These are phyloP conservation scores for Melastoma candidum DNA, from an alignment of 441 rosid species.

Conservation along the genomic window DNA sequence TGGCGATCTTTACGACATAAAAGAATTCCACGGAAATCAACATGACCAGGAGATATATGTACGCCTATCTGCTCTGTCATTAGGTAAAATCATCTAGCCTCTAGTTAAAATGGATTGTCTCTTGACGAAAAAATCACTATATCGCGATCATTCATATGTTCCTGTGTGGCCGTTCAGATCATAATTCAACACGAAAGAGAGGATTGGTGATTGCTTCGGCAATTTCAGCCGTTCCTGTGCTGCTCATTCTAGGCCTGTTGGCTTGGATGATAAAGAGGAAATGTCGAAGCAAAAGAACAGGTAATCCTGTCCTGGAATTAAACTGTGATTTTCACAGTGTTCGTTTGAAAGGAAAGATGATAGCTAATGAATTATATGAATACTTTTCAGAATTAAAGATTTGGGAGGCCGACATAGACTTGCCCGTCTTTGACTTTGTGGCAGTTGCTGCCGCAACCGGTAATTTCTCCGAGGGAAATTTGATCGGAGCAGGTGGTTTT, in stretches of 20 bases:
- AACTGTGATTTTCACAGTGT: neutral
- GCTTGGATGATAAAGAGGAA: neutral
- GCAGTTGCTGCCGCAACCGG: conserved; percentile 19
- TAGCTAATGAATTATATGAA: neutral
- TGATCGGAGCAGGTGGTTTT: conserved; percentile 27
- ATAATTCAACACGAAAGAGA: neutral
- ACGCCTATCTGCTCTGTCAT: conserved; percentile 4
- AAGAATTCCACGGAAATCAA: neutral
- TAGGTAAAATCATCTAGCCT: no score
- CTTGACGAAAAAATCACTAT: no score
- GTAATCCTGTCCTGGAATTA: neutral
- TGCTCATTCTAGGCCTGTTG: neutral
- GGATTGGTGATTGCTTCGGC: neutral
- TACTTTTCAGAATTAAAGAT: neutral
- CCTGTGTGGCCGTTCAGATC: no score
- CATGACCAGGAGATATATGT: conserved; percentile 1
- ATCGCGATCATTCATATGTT: no score
- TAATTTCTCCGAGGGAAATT: conserved; percentile 18
- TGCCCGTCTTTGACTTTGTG: conserved; percentile 18
- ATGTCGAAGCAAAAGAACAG: conserved; percentile 1
- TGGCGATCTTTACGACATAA: conserved; percentile 8
- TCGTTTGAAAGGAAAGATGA: neutral
- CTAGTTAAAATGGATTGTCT: no score
- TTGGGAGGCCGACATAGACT: conserved; percentile 12
- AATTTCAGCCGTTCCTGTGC: conserved; percentile 1